Percentiles rank a stretch among this genome's conserved stretches.
Evolutionary conservation across 2,329 filamentous ascomycete genomes (phyloP).

Genomic region (Exophiala sp.): DNA sequence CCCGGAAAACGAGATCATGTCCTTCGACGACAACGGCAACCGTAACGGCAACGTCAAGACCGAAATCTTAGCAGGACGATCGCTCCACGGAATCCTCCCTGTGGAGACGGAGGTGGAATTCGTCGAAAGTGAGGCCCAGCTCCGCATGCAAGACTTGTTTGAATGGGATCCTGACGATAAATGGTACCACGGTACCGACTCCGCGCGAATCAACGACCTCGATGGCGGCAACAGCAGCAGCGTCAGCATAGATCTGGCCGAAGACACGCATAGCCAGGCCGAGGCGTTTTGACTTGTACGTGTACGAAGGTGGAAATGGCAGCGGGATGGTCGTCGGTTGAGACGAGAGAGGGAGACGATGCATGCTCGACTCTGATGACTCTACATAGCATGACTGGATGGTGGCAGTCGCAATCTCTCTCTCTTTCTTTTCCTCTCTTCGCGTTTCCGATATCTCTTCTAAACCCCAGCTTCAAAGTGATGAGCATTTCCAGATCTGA

Average conservation of each 20-base stretch:
- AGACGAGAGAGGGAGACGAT: too few relatives aligned
- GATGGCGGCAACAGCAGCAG: background rate
- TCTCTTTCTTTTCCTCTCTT: too few relatives aligned
- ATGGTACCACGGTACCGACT: constrained; percentile 9
- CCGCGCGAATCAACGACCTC: background rate
- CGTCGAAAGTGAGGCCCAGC: constrained; percentile 11
- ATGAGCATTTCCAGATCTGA: too few relatives aligned
- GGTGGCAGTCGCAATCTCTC: too few relatives aligned
- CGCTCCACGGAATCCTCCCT: background rate
- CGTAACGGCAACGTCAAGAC: too few relatives aligned
- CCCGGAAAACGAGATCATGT: too few relatives aligned
- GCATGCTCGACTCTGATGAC: too few relatives aligned
- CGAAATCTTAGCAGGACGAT: too few relatives aligned
- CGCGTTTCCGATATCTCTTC: too few relatives aligned
- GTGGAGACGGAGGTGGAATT: background rate
- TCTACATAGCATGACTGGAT: too few relatives aligned
- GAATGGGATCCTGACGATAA: constrained; percentile 21
- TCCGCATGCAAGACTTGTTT: constrained; percentile 19
- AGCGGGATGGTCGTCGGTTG: background rate
- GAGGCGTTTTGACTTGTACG: constrained; percentile 11
- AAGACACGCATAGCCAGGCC: constrained; percentile 12
- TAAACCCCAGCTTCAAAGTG: too few relatives aligned
- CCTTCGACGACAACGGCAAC: too few relatives aligned
- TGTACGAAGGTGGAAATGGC: background rate
- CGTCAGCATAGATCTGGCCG: background rate